Percentiles rank a stretch among this genome's conserved stretches.
Evolutionary conservation across 2,329 filamentous ascomycete genomes (phyloP).

Genomic region (Fusarium newnesense): DNA sequence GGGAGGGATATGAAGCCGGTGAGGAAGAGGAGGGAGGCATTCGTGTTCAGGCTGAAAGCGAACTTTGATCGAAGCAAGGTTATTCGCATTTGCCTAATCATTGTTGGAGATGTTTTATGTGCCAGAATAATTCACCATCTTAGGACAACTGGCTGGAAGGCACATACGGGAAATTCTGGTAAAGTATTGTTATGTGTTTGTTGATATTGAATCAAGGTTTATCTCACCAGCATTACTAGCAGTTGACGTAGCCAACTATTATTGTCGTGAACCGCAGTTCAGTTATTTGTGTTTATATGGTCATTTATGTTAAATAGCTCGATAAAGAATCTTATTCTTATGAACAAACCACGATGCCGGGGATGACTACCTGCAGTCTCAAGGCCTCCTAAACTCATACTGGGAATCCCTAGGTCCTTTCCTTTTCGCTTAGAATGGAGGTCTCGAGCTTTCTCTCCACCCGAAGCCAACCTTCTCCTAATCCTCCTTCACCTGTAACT

Average conservation of each 20-base stretch:
- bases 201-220: not conserved
- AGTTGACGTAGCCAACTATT: not conserved
- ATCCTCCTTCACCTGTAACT: not conserved
- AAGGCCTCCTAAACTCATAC: not conserved
- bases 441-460: not conserved
- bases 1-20: not conserved
- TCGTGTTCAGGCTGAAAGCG: constrained; percentile 18
- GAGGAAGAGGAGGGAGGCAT: constrained; percentile 13
- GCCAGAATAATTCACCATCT: not conserved
- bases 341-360: not conserved
- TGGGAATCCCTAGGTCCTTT: not conserved
- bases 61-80: constrained; percentile 23
- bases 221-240: too few relatives aligned
- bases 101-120: not conserved
- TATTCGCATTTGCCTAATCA: not conserved
- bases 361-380: not conserved
- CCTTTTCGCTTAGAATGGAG: not conserved
- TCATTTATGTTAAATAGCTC: not conserved
- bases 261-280: not conserved
- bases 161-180: not conserved
- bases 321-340: not conserved
- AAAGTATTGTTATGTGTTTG: not conserved
- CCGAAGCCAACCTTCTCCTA: not conserved
- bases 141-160: not conserved
- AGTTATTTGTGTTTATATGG: not conserved